phyloP scores from a whole-genome alignment of 495 filamentous ascomycete species.

The Bathelium albidoporum region DNA sequence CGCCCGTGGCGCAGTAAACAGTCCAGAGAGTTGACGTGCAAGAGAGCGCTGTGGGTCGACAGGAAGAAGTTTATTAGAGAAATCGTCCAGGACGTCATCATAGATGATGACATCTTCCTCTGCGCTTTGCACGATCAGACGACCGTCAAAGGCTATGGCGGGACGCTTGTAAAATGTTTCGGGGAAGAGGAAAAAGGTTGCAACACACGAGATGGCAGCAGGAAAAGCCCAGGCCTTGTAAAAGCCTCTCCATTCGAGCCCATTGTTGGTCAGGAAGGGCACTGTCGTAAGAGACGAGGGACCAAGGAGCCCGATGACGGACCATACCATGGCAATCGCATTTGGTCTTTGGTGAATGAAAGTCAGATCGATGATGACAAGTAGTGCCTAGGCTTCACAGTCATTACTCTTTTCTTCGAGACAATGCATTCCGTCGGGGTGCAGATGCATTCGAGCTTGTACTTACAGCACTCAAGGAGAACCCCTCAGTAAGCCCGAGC shows the following conservation, averaged over 20 bases:
- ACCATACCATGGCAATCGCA: conserved; percentile 9
- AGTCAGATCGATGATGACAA: conserved; percentile 16
- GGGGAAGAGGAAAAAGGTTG: conserved; percentile 10
- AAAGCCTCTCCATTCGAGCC: conserved; percentile 10
- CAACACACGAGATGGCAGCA: not conserved
- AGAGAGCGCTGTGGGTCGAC: not conserved
- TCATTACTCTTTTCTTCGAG: not conserved
- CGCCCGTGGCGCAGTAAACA: conserved; percentile 2
- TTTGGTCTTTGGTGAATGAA: conserved; percentile 17
- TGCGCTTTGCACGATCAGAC: conserved; percentile 10
- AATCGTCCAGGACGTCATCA: conserved; percentile 4
- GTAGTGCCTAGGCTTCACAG: conserved; percentile 1
- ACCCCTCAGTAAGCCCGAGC: conserved; percentile 12
- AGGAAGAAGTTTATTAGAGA: not conserved
- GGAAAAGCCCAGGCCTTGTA: conserved; percentile 11
- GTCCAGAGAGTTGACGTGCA: not conserved
- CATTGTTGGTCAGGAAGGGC: conserved; percentile 9
- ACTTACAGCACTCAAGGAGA: conserved; percentile 10
- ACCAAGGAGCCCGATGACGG: conserved; percentile 8
- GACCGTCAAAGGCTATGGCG: conserved; percentile 11
- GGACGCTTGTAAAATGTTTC: conserved; percentile 17
- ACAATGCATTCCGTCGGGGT: not conserved
- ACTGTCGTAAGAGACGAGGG: not conserved
- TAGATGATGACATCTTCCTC: conserved; percentile 13
- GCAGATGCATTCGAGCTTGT: not conserved